Evolutionary conservation across 129 eudicot species (phyloP).

Genomic region (Saussurea involucrata): DNA sequence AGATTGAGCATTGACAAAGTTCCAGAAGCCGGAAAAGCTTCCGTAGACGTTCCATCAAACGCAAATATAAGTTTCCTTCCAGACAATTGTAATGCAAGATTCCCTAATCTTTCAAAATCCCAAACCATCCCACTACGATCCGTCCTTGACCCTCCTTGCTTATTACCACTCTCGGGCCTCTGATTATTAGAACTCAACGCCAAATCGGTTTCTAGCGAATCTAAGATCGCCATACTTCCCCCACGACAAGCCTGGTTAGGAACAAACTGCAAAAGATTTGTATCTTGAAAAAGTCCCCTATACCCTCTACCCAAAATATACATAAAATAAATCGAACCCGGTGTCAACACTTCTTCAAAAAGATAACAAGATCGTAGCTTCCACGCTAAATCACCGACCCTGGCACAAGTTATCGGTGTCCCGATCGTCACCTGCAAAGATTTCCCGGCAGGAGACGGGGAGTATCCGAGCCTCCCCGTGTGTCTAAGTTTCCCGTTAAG

Average conservation of each 20-base stretch:
- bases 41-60: slow-evolving; percentile 94
- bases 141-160: slow-evolving; percentile 55
- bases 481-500: slow-evolving; percentile 90
- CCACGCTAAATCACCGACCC: slow-evolving; percentile 79
- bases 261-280: slow-evolving; percentile 78
- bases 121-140: slow-evolving; percentile 96
- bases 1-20: slow-evolving; percentile 89
- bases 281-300: slow-evolving; percentile 93
- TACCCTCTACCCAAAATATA: slow-evolving; percentile 97
- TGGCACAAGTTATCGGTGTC: slow-evolving; percentile 67
- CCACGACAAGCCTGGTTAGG: slow-evolving; percentile 99
- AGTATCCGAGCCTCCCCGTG: slow-evolving; percentile 91
- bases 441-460: slow-evolving; percentile 91
- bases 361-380: slow-evolving; percentile 87
- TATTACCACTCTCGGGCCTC: slow-evolving; percentile 62
- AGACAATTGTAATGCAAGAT: slow-evolving; percentile 77
- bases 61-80: slow-evolving; percentile 97
- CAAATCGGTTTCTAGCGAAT: slow-evolving; percentile 79
- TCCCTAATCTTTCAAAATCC: slow-evolving; percentile 88
- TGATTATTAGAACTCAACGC: slow-evolving; percentile 54
- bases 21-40: slow-evolving; percentile 80
- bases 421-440: slow-evolving; percentile 93
- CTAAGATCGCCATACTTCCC: slow-evolving; percentile 95
- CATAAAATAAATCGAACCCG: slow-evolving; percentile 93
- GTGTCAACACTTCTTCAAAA: slow-evolving; percentile 92